Evolutionary conservation across 1,139 yeast species (phyloP).

Genomic region (Blastobotrys buckinghamii): DNA sequence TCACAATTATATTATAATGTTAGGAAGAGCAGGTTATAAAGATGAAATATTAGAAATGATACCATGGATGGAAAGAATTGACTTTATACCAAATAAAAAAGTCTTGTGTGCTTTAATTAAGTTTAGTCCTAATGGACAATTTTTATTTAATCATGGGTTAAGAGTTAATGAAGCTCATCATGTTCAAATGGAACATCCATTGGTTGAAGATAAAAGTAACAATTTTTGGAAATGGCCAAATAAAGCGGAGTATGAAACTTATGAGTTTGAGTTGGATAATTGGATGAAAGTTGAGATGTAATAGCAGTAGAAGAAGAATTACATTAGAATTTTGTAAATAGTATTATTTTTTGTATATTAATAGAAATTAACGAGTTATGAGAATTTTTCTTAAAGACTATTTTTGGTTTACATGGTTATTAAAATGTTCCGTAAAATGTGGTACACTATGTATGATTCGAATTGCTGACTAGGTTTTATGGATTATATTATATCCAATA

Average conservation of each 20-base stretch:
- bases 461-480: too few species aligned
- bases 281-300: too few species aligned
- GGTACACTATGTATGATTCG: too few species aligned
- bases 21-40: constrained; percentile 43
- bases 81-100: constrained; percentile 40
- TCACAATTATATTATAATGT: constrained; percentile 46
- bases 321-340: too few species aligned
- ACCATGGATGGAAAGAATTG: constrained; percentile 53
- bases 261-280: not conserved
- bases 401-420: too few species aligned
- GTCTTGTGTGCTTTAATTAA: constrained; percentile 29
- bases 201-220: not conserved
- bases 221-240: not conserved
- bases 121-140: constrained; percentile 30
- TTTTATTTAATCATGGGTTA: constrained; percentile 26
- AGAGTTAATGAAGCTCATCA: constrained; percentile 8
- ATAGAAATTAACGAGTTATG: too few species aligned
- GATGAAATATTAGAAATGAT: constrained; percentile 49
- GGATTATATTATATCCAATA: too few species aligned
- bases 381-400: too few species aligned
- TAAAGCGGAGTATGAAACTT: not conserved
- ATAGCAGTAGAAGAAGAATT: too few species aligned
- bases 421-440: too few species aligned
- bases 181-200: not conserved
- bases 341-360: too few species aligned